Conservation (phyloP, 257 asterid species). For the Solanum gandarillasii region DNA sequence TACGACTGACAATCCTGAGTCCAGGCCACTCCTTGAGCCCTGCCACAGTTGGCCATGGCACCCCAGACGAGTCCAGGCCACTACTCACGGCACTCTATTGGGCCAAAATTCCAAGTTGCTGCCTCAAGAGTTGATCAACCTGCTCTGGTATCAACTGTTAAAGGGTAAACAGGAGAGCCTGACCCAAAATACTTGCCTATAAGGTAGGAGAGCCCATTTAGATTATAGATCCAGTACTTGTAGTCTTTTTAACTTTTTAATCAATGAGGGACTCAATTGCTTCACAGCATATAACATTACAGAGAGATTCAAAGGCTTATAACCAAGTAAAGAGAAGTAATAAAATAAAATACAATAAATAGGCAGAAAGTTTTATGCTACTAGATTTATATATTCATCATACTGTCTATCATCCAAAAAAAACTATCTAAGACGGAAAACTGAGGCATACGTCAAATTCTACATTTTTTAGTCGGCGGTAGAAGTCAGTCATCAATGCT, state of each 20-base stretch:
- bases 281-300: neutral
- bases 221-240: neutral
- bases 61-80: neutral
- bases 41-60: neutral
- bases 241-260: neutral
- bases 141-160: neutral
- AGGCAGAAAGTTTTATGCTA: neutral
- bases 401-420: neutral
- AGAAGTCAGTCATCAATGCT: neutral
- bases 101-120: neutral
- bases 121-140: neutral
- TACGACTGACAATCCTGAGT: neutral
- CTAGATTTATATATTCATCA: neutral
- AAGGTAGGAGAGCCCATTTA: neutral
- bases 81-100: neutral
- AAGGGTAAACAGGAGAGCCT: neutral
- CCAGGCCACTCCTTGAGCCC: neutral
- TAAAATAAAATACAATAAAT: neutral
- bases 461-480: neutral
- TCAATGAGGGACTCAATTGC: neutral
- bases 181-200: neutral
- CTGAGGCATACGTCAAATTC: neutral
- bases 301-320: neutral
- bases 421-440: neutral
- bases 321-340: neutral